phyloP scores from a whole-genome alignment of 139 green algal genomes.

The Limnomonas spitsbergensis region DNA sequence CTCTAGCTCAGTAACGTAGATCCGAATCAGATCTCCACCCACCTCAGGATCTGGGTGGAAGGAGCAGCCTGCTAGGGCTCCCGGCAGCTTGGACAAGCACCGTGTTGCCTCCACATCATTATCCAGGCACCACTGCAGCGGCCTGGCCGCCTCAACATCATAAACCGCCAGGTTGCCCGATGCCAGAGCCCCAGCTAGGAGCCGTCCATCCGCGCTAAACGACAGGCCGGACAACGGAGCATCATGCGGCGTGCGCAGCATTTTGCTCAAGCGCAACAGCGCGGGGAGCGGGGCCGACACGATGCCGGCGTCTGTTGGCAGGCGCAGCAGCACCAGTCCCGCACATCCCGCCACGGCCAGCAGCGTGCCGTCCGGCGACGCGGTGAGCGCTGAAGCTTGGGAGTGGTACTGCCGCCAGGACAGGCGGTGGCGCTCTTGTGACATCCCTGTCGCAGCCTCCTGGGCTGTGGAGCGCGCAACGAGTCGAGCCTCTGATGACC shows the following conservation, averaged over 20 bases:
- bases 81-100: slow-evolving; percentile 31
- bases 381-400: slow-evolving; percentile 45
- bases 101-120: slow-evolving; percentile 15
- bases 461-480: not conserved
- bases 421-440: not conserved
- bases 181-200: slow-evolving; percentile 29
- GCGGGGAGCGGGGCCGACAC: not conserved
- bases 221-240: slow-evolving; percentile 14
- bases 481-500: not conserved
- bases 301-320: slow-evolving; percentile 6
- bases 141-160: slow-evolving; percentile 7
- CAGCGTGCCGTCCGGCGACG: slow-evolving; percentile 58
- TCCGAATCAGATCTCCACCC: no score
- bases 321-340: slow-evolving; percentile 40
- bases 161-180: slow-evolving; percentile 31
- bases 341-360: slow-evolving; percentile 62
- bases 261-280: not conserved
- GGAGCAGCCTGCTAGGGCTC: slow-evolving; percentile 12
- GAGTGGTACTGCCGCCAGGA: slow-evolving; percentile 33
- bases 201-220: slow-evolving; percentile 30
- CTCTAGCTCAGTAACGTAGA: no score
- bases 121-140: slow-evolving; percentile 23
- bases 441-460: not conserved
- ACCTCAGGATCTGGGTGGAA: slow-evolving; percentile 14
- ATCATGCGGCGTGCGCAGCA: slow-evolving; percentile 12